Percentiles rank a stretch among this genome's conserved stretches.
Conservation (phyloP, 2,329 filamentous ascomycete genomes). For the Pseudogymnoascus sp. region DNA sequence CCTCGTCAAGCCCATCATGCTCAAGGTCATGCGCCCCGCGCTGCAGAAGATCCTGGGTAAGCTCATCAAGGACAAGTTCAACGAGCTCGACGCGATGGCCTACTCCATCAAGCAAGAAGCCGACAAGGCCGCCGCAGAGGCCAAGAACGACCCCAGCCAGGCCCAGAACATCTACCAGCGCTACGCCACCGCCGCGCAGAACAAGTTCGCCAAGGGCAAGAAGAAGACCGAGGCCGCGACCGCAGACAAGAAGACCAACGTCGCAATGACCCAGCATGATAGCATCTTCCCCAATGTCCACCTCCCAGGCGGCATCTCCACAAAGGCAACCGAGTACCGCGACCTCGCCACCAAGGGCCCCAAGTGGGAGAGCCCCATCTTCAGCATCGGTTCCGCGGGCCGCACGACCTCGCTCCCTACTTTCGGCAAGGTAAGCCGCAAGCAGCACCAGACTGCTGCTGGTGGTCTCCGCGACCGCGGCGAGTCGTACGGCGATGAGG, state of each 20-base stretch:
- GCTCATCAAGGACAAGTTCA: constrained; percentile 76
- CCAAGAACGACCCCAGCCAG: constrained; percentile 62
- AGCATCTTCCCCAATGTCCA: constrained; percentile 86
- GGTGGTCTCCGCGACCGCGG: constrained; percentile 20
- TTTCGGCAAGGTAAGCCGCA: constrained; percentile 46
- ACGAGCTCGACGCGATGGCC: constrained; percentile 63
- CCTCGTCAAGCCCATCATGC: constrained; percentile 77
- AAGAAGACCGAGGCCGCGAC: constrained; percentile 65
- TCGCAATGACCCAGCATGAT: constrained; percentile 80
- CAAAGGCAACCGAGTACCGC: constrained; percentile 90
- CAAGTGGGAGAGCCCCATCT: constrained; percentile 90
- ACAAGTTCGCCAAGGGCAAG: constrained; percentile 67
- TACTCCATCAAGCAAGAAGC: constrained; percentile 79
- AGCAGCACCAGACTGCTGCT: constrained; percentile 31
- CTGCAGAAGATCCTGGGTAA: constrained; percentile 85
- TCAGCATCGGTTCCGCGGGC: constrained; percentile 72
- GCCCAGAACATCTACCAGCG: constrained; percentile 78
- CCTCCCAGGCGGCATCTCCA: constrained; percentile 80
- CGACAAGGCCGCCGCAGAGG: constrained; percentile 60
- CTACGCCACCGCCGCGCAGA: constrained; percentile 70
- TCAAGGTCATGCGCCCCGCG: constrained; percentile 75
- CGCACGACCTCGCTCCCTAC: constrained; percentile 66
- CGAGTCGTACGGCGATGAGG: background rate
- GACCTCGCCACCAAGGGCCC: constrained; percentile 82
- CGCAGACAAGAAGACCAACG: constrained; percentile 68